These are phyloP conservation scores for Pyrus pyrifolia DNA, from an alignment of 306 rosid genomes.

Conservation along the genomic window DNA sequence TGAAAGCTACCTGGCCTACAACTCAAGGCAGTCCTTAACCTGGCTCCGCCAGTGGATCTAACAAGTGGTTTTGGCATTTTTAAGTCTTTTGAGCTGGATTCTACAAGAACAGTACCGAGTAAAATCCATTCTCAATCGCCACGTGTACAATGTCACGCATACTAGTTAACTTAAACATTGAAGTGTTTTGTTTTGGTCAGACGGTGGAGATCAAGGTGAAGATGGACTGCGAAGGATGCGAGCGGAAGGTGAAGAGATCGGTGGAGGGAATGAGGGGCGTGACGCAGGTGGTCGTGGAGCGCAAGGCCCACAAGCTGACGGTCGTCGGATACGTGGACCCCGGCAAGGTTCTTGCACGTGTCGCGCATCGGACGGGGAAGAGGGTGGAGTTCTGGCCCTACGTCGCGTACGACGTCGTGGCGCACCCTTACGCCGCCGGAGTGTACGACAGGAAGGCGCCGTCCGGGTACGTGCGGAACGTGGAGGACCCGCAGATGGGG, in stretches of 20 bases:
- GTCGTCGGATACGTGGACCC: slow-evolving; percentile 69
- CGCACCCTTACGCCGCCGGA: slow-evolving; percentile 64
- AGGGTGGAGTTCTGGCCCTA: slow-evolving; percentile 80
- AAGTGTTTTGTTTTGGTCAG: slow-evolving; percentile 20
- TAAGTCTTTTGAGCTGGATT: not conserved
- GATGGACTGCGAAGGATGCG: slow-evolving; percentile 90
- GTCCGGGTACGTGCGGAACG: slow-evolving; percentile 59
- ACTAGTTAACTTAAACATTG: not conserved
- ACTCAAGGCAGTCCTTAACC: too few relatives aligned
- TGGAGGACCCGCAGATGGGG: slow-evolving; percentile 22
- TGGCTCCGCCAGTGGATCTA: too few relatives aligned
- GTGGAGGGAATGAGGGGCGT: slow-evolving; percentile 86
- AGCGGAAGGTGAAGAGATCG: slow-evolving; percentile 58
- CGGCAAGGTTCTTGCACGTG: slow-evolving; percentile 48
- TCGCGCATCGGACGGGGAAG: slow-evolving; percentile 75
- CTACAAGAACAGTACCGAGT: not conserved
- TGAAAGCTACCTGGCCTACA: too few relatives aligned
- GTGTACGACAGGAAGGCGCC: slow-evolving; percentile 80
- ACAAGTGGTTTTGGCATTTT: too few relatives aligned
- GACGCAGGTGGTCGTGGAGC: slow-evolving; percentile 48
- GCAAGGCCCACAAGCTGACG: slow-evolving; percentile 62
- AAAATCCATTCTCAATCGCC: not conserved
- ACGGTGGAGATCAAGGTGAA: slow-evolving; percentile 85
- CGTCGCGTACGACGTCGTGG: slow-evolving; percentile 77
- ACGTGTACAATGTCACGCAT: not conserved